Conservation (phyloP, 208 protist genomes). For the Crithidia expoeki region DNA sequence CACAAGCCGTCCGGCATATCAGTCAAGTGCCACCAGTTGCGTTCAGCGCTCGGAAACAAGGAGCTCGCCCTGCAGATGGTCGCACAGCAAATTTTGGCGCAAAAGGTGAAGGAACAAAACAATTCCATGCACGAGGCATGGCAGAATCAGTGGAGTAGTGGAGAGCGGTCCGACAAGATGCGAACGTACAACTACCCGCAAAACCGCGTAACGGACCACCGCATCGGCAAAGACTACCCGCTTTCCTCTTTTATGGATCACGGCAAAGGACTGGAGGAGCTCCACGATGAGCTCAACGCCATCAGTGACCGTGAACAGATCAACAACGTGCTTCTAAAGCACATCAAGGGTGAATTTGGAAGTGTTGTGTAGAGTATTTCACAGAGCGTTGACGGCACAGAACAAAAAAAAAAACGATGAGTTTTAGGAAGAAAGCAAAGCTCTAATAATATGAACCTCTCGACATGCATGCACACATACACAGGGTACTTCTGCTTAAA, state of each 20-base stretch:
- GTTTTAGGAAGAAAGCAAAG: background rate
- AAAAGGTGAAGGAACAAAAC: conserved; percentile 72
- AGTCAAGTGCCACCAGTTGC: conserved; percentile 91
- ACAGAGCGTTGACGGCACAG: background rate
- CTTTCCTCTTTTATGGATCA: conserved; percentile 80
- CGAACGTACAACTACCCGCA: conserved; percentile 92
- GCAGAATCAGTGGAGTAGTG: conserved; percentile 87
- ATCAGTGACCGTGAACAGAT: conserved; percentile 71
- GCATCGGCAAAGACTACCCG: conserved; percentile 84
- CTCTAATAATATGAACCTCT: background rate
- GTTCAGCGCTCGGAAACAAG: conserved; percentile 89
- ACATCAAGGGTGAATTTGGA: conserved; percentile 81
- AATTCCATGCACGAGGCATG: conserved; percentile 77
- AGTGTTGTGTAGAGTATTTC: conserved; percentile 29
- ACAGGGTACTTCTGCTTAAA: too few species aligned
- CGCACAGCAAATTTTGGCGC: conserved; percentile 75
- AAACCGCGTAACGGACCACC: conserved; percentile 90
- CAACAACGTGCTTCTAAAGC: conserved; percentile 66
- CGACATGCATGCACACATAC: too few species aligned
- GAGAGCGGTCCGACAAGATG: conserved; percentile 91
- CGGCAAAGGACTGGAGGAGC: conserved; percentile 55
- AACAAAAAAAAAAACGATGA: background rate
- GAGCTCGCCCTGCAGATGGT: conserved; percentile 88
- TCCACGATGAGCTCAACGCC: conserved; percentile 85
- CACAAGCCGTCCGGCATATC: conserved; percentile 89